These are phyloP conservation scores for Scutellaria baicalensis DNA, from an alignment of 257 asterid genomes.

Conservation along the genomic window DNA sequence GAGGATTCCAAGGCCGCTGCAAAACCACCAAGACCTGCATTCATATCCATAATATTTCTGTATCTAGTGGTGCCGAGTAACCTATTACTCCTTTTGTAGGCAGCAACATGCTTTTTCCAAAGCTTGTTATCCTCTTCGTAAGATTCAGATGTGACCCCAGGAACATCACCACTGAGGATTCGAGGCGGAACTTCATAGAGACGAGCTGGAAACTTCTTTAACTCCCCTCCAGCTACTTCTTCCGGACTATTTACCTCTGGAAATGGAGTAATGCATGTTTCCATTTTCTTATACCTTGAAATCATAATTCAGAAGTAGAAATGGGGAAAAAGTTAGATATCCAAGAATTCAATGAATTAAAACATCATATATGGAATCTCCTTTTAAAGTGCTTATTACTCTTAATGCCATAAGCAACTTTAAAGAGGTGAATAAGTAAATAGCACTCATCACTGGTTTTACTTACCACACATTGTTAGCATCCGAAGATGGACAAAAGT, in stretches of 20 bases:
- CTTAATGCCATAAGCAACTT: too few species aligned
- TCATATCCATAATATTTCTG: conserved; percentile 92
- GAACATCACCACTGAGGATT: conserved; percentile 51
- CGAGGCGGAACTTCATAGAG: conserved; percentile 77
- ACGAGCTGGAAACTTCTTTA: conserved; percentile 73
- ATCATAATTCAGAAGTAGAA: not conserved
- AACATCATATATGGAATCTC: not conserved
- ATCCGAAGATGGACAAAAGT: conserved; percentile 48
- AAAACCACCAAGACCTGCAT: conserved; percentile 87
- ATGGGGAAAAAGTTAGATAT: not conserved
- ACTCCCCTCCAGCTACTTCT: conserved; percentile 59
- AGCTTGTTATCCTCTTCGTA: conserved; percentile 59
- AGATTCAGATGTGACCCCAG: conserved; percentile 54
- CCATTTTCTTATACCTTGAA: conserved; percentile 78
- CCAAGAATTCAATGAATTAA: not conserved
- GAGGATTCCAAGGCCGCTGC: conserved; percentile 84
- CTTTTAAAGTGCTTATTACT: not conserved
- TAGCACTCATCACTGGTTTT: not conserved
- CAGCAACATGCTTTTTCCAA: conserved; percentile 65
- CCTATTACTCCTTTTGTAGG: conserved; percentile 48
- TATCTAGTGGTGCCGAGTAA: conserved; percentile 67
- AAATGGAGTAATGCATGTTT: conserved; percentile 60
- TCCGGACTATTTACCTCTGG: conserved; percentile 45
- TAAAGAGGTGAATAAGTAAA: too few species aligned
- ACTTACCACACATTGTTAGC: conserved; percentile 77